phyloP scores from a whole-genome alignment of 2,329 filamentous ascomycete species.

The Trichoderma sp. region DNA sequence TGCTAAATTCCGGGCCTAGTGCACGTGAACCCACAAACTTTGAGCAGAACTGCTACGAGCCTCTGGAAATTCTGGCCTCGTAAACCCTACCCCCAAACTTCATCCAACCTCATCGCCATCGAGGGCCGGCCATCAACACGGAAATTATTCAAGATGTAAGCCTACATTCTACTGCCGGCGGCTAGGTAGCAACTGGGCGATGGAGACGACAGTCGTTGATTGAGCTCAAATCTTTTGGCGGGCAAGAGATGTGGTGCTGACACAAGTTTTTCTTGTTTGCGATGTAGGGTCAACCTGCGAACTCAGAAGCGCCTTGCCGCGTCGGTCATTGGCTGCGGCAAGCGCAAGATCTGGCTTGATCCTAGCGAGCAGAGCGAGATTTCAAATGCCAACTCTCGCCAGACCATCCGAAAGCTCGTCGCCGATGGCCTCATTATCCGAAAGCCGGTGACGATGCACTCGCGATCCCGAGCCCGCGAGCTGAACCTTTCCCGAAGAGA shows the following conservation, averaged over 20 bases:
- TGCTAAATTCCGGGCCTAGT: slow-evolving; percentile 28
- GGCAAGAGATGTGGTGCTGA: slow-evolving; percentile 26
- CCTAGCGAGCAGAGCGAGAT: slow-evolving; percentile 99
- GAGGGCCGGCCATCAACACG: slow-evolving; percentile 42
- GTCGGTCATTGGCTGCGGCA: slow-evolving; percentile 96
- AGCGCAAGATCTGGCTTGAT: slow-evolving; percentile 99
- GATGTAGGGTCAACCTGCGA: slow-evolving; percentile 91
- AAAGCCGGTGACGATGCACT: slow-evolving; percentile 99
- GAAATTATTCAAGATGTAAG: slow-evolving; percentile 46
- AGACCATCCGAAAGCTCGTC: slow-evolving; percentile 99
- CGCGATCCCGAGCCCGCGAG: slow-evolving; percentile 90
- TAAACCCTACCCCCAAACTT: slow-evolving; percentile 41
- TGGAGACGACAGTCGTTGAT: background rate
- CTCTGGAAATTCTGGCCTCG: slow-evolving; percentile 40
- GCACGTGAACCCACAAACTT: slow-evolving; percentile 45
- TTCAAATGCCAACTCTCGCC: slow-evolving; percentile 99
- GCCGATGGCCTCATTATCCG: slow-evolving; percentile 99
- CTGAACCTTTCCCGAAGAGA: slow-evolving; percentile 91
- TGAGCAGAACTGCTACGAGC: slow-evolving; percentile 32
- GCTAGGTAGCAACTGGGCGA: background rate
- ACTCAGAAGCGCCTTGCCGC: slow-evolving; percentile 99
- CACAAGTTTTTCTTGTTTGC: slow-evolving; percentile 25
- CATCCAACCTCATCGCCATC: slow-evolving; percentile 35
- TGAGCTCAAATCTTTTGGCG: background rate
- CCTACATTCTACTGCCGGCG: slow-evolving; percentile 23